Conservation (phyloP, 345 rosid species). For the Eucalyptus leucophloia region DNA sequence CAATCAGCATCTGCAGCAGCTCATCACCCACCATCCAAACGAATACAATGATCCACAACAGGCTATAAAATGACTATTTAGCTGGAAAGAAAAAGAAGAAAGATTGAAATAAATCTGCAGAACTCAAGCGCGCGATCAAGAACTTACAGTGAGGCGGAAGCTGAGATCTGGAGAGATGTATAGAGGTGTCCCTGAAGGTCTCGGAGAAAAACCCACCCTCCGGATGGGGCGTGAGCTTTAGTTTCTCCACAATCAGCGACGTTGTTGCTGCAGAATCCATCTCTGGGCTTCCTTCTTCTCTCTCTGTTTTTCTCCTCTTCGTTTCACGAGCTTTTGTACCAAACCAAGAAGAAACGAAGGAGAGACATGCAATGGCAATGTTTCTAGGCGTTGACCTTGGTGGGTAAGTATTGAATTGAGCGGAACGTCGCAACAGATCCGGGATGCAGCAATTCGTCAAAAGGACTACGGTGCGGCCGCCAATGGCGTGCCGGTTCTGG, state of each 20-base stretch:
- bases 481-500: background rate
- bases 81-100: background rate
- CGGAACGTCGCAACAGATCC: background rate
- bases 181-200: slow-evolving; percentile 66
- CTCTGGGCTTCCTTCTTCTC: background rate
- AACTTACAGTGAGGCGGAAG: slow-evolving; percentile 66
- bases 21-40: background rate
- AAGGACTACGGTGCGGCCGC: background rate
- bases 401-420: background rate
- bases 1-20: background rate
- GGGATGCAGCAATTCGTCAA: background rate
- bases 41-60: background rate
- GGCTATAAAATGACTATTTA: background rate
- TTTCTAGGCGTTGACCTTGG: background rate
- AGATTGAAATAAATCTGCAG: background rate
- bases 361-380: background rate
- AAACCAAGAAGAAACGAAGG: background rate
- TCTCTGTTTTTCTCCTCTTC: background rate
- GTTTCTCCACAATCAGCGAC: slow-evolving; percentile 25
- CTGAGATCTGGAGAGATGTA: slow-evolving; percentile 59
- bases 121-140: background rate
- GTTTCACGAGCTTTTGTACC: background rate
- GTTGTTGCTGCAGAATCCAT: slow-evolving; percentile 26
- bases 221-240: slow-evolving; percentile 53
- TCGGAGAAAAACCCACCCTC: slow-evolving; percentile 83